Percentiles rank a stretch among this genome's conserved stretches.
These are phyloP conservation scores for Nemania sp. DNA, from an alignment of 2,329 filamentous ascomycete genomes.

Conservation along the genomic window DNA sequence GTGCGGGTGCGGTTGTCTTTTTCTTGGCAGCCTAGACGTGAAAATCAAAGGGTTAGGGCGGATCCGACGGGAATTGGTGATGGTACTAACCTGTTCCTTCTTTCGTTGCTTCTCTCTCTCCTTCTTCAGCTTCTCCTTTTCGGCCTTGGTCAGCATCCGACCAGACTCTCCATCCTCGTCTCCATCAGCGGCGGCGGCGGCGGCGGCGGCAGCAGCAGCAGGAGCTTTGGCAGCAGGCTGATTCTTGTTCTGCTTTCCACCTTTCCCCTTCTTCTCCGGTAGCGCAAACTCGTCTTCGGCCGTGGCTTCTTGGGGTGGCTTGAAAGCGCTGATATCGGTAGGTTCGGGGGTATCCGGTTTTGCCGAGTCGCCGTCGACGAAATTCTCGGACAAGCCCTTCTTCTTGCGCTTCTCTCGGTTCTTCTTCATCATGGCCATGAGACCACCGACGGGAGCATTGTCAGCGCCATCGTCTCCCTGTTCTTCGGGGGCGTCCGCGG, in stretches of 20 bases:
- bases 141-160: slow-evolving; percentile 89
- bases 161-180: slow-evolving; percentile 61
- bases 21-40: slow-evolving; percentile 75
- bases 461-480: slow-evolving; percentile 57
- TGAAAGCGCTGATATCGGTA: slow-evolving; percentile 53
- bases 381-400: slow-evolving; percentile 77
- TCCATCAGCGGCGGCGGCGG: slow-evolving; percentile 45
- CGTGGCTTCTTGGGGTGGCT: slow-evolving; percentile 82
- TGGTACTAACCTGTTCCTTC: slow-evolving; percentile 79
- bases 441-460: slow-evolving; percentile 64
- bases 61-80: slow-evolving; percentile 37
- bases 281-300: slow-evolving; percentile 85
- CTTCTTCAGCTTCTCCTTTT: slow-evolving; percentile 97
- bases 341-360: slow-evolving; percentile 42
- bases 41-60: background rate
- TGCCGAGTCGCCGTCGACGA: slow-evolving; percentile 70
- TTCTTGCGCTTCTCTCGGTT: slow-evolving; percentile 88
- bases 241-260: slow-evolving; percentile 53
- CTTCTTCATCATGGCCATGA: slow-evolving; percentile 81
- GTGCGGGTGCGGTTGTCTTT: slow-evolving; percentile 57
- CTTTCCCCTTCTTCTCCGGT: slow-evolving; percentile 76
- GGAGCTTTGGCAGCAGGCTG: slow-evolving; percentile 39
- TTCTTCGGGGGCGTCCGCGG: slow-evolving; percentile 53
- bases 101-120: slow-evolving; percentile 96
- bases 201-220: slow-evolving; percentile 42